Percentiles rank a stretch among this genome's conserved stretches.
Evolutionary conservation across 208 protist species (phyloP).

Genomic region (Crithidia brevicula): DNA sequence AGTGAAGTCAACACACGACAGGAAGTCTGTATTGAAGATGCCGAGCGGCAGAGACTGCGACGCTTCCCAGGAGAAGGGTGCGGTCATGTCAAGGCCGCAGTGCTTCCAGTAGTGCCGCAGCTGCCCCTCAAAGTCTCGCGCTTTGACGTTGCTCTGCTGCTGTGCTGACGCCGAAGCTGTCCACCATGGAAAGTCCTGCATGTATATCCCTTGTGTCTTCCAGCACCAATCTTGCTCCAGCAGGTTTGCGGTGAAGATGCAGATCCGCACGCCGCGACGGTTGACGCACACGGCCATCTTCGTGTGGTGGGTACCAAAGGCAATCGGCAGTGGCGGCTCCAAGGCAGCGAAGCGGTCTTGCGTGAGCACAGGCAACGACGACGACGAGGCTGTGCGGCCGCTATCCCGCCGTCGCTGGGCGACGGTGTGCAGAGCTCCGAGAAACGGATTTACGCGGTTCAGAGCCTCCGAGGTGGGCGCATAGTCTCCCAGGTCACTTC

Average conservation of each 20-base stretch:
- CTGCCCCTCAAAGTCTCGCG: constrained; percentile 47
- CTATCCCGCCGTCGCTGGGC: background rate
- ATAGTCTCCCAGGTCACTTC: background rate
- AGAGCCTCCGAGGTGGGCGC: constrained; percentile 12
- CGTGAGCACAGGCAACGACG: background rate
- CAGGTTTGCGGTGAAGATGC: constrained; percentile 80
- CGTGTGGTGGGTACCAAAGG: constrained; percentile 88
- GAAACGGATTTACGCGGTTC: constrained; percentile 29
- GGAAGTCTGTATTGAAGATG: constrained; percentile 41
- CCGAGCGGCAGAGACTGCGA: constrained; percentile 19
- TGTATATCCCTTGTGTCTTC: constrained; percentile 80
- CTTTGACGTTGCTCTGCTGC: constrained; percentile 13
- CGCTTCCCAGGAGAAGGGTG: constrained; percentile 8
- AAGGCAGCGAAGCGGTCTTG: constrained; percentile 48
- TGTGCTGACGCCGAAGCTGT: background rate
- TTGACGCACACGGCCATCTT: constrained; percentile 77
- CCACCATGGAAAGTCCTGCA: constrained; percentile 83
- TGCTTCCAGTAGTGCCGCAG: constrained; percentile 32
- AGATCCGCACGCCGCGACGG: constrained; percentile 56
- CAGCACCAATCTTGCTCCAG: constrained; percentile 65
- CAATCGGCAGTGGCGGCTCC: constrained; percentile 64
- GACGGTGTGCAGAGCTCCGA: constrained; percentile 4
- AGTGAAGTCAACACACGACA: constrained; percentile 69
- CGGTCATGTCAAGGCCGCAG: constrained; percentile 16
- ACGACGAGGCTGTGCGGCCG: background rate